These are phyloP conservation scores for Clarireedia homoeocarpa DNA, from an alignment of 2,329 filamentous ascomycete species.

Conservation along the genomic window DNA sequence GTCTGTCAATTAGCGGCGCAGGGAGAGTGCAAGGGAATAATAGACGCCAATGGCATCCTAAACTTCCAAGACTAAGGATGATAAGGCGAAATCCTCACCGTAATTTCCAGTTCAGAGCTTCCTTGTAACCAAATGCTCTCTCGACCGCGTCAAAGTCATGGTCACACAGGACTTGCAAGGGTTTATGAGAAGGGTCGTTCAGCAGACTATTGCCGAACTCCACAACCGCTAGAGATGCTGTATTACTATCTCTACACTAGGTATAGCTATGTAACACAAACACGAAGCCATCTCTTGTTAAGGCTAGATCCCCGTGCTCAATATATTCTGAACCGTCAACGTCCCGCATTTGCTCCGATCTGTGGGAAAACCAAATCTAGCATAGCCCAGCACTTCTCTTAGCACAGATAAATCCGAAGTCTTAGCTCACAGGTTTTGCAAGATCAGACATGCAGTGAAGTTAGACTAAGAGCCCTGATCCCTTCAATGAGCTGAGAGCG, in stretches of 20 bases:
- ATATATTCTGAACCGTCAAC: not conserved
- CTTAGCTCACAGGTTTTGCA: not conserved
- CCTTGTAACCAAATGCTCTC: not conserved
- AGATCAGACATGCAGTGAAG: not conserved
- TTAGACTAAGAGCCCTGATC: not conserved
- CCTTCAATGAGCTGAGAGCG: not conserved
- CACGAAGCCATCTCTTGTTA: not conserved
- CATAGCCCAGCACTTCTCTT: too few species aligned
- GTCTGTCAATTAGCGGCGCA: slow-evolving; percentile 7
- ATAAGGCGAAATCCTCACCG: not conserved
- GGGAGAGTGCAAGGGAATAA: slow-evolving; percentile 2
- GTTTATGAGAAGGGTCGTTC: not conserved
- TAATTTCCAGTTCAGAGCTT: not conserved
- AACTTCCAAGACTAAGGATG: not conserved
- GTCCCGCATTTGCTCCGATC: not conserved
- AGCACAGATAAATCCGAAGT: too few species aligned
- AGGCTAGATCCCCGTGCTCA: not conserved
- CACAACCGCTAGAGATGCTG: not conserved
- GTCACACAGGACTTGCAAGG: not conserved
- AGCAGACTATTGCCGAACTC: not conserved
- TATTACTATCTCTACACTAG: not conserved
- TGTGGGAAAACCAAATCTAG: not conserved
- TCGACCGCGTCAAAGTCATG: not conserved
- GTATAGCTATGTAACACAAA: not conserved
- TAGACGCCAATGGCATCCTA: slow-evolving; percentile 7